These are phyloP conservation scores for Hippophae tibetana DNA, from an alignment of 306 rosid genomes.

Conservation along the genomic window DNA sequence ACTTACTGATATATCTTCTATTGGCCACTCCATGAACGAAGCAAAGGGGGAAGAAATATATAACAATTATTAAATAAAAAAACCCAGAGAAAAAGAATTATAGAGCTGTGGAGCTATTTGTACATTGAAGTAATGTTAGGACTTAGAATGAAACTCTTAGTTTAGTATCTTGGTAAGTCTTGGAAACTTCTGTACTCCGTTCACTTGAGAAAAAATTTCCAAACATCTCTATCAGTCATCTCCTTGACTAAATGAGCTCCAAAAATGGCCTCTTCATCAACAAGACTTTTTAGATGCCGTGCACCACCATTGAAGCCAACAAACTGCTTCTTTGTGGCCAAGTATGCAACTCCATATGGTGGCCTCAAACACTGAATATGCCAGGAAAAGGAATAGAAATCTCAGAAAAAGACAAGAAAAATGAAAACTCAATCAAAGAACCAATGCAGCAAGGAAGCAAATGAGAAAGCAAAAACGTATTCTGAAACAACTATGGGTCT, in stretches of 20 bases:
- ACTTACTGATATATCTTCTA: no score
- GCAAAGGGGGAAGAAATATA: no score
- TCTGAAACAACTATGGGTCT: no score
- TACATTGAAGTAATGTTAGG: no score
- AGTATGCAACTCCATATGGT: constrained; percentile 81
- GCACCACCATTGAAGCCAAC: constrained; percentile 72
- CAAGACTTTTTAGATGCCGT: constrained; percentile 64
- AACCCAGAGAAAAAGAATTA: no score
- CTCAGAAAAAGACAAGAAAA: neutral
- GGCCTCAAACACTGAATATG: constrained; percentile 70
- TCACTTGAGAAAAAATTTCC: constrained; percentile 95
- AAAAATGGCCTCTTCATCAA: constrained; percentile 78
- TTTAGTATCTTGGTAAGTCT: no score
- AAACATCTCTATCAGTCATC: constrained; percentile 74
- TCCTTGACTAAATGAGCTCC: constrained; percentile 92
- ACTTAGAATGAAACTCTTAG: no score
- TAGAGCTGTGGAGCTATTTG: no score
- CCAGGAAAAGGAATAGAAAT: neutral
- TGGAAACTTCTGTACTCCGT: neutral
- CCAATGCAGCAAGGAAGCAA: neutral
- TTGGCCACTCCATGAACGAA: no score
- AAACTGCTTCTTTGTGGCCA: constrained; percentile 72
- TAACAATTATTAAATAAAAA: no score
- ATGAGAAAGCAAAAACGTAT: no score
- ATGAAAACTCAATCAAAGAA: neutral